Evolutionary conservation across 2,329 filamentous ascomycete species (phyloP), one percentile per base, ranked within the genome.

Genomic region (Claviceps africana): DNA sequence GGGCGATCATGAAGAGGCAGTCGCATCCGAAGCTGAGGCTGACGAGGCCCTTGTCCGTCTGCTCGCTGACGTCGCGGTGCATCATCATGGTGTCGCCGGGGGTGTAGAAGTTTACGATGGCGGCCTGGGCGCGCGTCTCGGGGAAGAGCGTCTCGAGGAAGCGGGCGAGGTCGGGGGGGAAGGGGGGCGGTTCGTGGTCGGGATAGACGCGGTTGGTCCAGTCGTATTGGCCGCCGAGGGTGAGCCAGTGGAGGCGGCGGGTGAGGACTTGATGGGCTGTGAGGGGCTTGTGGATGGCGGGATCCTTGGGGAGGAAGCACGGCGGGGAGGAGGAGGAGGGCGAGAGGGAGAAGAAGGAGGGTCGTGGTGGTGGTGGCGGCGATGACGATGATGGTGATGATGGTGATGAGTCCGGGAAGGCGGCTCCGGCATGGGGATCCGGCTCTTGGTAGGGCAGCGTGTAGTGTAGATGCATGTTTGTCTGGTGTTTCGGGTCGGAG

Each of bases 141-240:
- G 88, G 86, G 58, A 95, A 97, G 0, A 93, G 67, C 0, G 68
- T 68, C 52, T 81, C 74, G 1, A 96, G 70, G 8, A 95, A 77
- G 1, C 63, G 65, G 4, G 81, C 80, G 48, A 94, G 76, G 62
- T 95, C 88, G 1, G 65, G 42, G 0, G 91, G 90, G 59, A 96
- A 96, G 0, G 70, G 61, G 0, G 88, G 88, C 1, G 86, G 83
- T 3, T 65, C 55, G n/a, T 76, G 74, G 10, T 72, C 65, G 0
- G 90, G 89, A 62, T 97, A 97, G 13, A 79, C 71, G 58, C 95
- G 90, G 53, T 81, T 79, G 0, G 89, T 94, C 93, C 91, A 97
- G 70, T 97, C 87, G 66, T 97, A 97, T 66, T 97, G 93, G 0
- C 89, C 91, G 48, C 93, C 93, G 2, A 98, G 78, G 0, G 91